phyloP scores from a whole-genome alignment of 1,139 yeast species.

The Kodamaea derodonti region DNA sequence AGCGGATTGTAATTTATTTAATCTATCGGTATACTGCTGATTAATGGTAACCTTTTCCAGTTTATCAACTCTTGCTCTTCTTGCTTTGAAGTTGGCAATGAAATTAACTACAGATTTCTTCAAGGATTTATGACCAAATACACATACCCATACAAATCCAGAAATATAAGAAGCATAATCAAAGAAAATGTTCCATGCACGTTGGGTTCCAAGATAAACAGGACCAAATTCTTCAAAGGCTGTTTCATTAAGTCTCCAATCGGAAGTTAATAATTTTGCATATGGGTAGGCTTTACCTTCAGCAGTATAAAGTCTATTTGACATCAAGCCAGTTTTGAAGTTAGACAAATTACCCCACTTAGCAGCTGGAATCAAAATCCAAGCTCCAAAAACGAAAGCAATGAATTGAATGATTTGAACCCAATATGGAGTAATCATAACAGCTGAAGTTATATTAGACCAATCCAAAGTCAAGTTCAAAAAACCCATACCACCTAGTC shows the following conservation, averaged over 20 bases:
- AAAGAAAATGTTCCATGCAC: slow-evolving; percentile 22
- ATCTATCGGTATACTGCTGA: slow-evolving; percentile 27
- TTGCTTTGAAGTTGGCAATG: slow-evolving; percentile 6
- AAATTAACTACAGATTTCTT: slow-evolving; percentile 8
- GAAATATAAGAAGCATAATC: slow-evolving; percentile 21
- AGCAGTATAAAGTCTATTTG: slow-evolving; percentile 30
- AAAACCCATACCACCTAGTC: slow-evolving; percentile 44
- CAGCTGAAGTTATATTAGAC: slow-evolving; percentile 42
- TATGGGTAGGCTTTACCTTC: slow-evolving; percentile 37
- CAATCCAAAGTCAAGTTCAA: slow-evolving; percentile 42
- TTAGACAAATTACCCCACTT: slow-evolving; percentile 30
- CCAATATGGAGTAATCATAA: slow-evolving; percentile 46
- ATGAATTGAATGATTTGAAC: slow-evolving; percentile 39
- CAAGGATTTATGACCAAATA: slow-evolving; percentile 16
- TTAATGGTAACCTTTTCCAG: slow-evolving; percentile 7
- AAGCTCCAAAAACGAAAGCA: slow-evolving; percentile 39
- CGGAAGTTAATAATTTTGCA: slow-evolving; percentile 26
- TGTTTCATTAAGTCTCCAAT: slow-evolving; percentile 31
- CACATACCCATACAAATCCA: slow-evolving; percentile 19
- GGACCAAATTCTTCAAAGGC: slow-evolving; percentile 40
- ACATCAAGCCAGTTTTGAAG: slow-evolving; percentile 36
- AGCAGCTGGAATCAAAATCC: slow-evolving; percentile 40
- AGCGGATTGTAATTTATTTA: slow-evolving; percentile 33
- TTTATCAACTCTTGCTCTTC: slow-evolving; percentile 8
- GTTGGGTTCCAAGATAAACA: slow-evolving; percentile 22